These are phyloP conservation scores for Malus hybrid DNA, from an alignment of 331 rosid genomes.

Conservation along the genomic window DNA sequence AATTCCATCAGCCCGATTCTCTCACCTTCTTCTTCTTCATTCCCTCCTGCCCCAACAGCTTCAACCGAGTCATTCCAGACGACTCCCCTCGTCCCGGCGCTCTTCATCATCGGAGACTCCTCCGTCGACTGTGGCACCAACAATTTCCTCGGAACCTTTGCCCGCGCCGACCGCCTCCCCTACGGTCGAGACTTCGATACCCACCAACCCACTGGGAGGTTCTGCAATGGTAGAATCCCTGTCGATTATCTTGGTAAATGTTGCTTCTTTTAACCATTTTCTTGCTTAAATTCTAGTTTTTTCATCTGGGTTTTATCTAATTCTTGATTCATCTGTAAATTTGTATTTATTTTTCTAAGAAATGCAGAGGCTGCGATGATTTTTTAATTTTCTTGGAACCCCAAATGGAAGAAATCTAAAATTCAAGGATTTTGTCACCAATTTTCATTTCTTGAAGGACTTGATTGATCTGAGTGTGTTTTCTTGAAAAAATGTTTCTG, in stretches of 20 bases:
- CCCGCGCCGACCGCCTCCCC: conserved; percentile 77
- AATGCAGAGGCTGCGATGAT: background rate
- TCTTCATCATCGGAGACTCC: conserved; percentile 85
- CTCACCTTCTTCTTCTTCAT: background rate
- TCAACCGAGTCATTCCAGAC: background rate
- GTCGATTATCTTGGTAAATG: conserved; percentile 74
- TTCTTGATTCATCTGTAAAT: background rate
- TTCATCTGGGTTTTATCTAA: background rate
- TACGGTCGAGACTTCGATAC: conserved; percentile 86
- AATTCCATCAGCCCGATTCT: background rate
- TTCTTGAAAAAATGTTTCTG: too few species aligned
- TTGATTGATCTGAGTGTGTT: too few species aligned
- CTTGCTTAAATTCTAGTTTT: background rate
- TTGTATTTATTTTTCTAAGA: background rate
- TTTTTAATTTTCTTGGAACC: background rate
- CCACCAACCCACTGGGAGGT: conserved; percentile 70
- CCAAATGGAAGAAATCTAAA: background rate
- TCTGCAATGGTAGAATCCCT: conserved; percentile 78
- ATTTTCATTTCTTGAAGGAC: background rate
- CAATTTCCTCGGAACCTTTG: conserved; percentile 70
- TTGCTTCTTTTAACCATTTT: background rate
- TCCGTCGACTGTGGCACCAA: conserved; percentile 83
- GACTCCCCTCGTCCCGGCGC: conserved; percentile 46
- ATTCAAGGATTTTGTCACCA: background rate
- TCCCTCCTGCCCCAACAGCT: conserved; percentile 7